Percentiles rank a stretch among this genome's conserved stretches.
phyloP scores from a whole-genome alignment of 306 rosid species.

The Begonia fuchsioides region DNA sequence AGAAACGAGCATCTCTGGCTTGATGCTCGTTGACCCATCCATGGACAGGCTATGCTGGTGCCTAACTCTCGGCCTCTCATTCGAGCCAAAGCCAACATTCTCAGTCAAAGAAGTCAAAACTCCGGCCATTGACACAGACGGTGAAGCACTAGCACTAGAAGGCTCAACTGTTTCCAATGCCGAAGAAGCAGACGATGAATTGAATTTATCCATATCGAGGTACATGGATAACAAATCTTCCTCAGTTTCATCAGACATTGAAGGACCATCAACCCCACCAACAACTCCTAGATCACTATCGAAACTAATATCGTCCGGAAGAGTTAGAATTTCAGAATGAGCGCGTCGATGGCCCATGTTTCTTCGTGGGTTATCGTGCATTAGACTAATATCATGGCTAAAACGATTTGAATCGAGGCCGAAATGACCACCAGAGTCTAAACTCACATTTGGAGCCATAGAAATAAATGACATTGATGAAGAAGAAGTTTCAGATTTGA shows the following conservation, averaged over 20 bases:
- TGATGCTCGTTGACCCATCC: conserved; percentile 83
- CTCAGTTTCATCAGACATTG: conserved; percentile 84
- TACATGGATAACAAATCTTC: conserved; percentile 84
- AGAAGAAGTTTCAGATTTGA: conserved; percentile 49
- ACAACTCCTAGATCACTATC: conserved; percentile 91
- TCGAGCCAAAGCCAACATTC: conserved; percentile 19
- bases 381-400: conserved; percentile 85
- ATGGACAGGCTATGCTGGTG: conserved; percentile 97
- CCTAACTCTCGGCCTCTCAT: conserved; percentile 73
- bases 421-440: conserved; percentile 40
- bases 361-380: conserved; percentile 81
- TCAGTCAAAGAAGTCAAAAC: conserved; percentile 23
- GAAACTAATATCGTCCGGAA: conserved; percentile 89
- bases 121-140: conserved; percentile 11
- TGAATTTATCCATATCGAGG: conserved; percentile 92
- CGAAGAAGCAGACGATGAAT: conserved; percentile 68
- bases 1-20: conserved; percentile 67
- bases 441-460: conserved; percentile 31
- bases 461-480: conserved; percentile 33
- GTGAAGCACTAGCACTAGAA: conserved; percentile 25
- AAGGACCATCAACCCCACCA: conserved; percentile 82
- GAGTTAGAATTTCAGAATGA: conserved; percentile 77
- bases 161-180: conserved; percentile 51
- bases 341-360: conserved; percentile 90
- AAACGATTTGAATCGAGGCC: conserved; percentile 53